phyloP scores from a whole-genome alignment of 2,329 filamentous ascomycete genomes.

The Aspergillus puulaauensis region DNA sequence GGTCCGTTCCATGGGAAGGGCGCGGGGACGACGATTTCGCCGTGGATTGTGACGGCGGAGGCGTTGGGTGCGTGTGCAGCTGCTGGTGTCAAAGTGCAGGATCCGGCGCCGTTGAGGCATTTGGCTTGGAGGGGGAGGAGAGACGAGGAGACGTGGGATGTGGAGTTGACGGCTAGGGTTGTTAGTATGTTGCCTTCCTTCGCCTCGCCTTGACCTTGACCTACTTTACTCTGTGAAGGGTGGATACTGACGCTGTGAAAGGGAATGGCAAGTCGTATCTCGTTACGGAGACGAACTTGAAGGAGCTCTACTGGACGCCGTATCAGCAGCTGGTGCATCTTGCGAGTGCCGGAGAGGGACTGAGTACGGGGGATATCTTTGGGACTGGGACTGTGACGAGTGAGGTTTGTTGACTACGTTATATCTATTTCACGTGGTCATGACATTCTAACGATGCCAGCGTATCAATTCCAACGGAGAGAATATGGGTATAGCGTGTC shows the following conservation, averaged over 20 bases:
- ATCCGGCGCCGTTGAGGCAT: conserved; percentile 8
- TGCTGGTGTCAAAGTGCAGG: conserved; percentile 1
- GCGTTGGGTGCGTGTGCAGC: conserved; percentile 40
- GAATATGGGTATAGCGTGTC: conserved; percentile 14
- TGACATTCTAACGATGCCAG: background rate
- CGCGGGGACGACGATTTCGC: conserved; percentile 58
- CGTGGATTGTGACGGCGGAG: conserved; percentile 61
- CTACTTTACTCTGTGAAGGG: background rate
- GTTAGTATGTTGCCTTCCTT: background rate
- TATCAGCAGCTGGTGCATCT: conserved; percentile 25
- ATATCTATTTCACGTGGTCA: background rate
- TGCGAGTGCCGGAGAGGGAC: conserved; percentile 21
- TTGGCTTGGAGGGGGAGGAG: conserved; percentile 5
- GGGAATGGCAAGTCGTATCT: conserved; percentile 25
- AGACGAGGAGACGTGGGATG: conserved; percentile 8
- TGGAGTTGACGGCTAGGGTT: conserved; percentile 12
- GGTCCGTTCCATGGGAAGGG: conserved; percentile 62
- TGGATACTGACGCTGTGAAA: background rate
- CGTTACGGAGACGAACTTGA: conserved; percentile 21
- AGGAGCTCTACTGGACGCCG: conserved; percentile 28
- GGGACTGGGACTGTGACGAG: conserved; percentile 28
- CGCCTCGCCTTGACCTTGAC: no score
- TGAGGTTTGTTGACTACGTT: conserved; percentile 1
- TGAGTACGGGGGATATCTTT: conserved; percentile 25
- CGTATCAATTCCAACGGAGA: conserved; percentile 9